Evolutionary conservation across 2,329 filamentous ascomycete genomes (phyloP).

Genomic region (Aspergillus pseudoglaucus): DNA sequence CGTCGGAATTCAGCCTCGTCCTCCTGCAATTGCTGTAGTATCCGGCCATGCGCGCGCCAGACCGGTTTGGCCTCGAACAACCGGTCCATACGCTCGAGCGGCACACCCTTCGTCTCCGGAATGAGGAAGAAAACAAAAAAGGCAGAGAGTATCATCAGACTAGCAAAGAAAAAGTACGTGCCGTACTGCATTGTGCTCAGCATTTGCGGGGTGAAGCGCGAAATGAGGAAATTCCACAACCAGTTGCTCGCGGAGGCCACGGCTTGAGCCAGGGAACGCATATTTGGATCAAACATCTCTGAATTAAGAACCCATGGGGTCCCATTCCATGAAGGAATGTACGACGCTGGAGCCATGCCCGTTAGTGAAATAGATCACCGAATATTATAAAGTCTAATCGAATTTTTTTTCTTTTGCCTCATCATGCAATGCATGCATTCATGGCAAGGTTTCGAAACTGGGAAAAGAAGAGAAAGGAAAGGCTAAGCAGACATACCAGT

Average conservation of each 20-base stretch:
- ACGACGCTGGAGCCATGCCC: slow-evolving; percentile 44
- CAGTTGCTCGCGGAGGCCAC: slow-evolving; percentile 46
- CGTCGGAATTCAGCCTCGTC: slow-evolving; percentile 32
- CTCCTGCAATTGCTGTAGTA: slow-evolving; percentile 27
- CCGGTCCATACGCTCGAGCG: slow-evolving; percentile 59
- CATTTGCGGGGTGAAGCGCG: slow-evolving; percentile 36
- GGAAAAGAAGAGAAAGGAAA: too few relatives aligned
- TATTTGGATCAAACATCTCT: slow-evolving; percentile 67
- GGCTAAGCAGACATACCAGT: slow-evolving; percentile 30
- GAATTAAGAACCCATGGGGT: slow-evolving; percentile 70
- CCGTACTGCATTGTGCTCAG: slow-evolving; percentile 47
- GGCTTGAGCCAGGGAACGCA: slow-evolving; percentile 63
- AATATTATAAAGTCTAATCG: too few relatives aligned
- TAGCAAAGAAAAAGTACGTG: slow-evolving; percentile 64
- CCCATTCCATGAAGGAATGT: slow-evolving; percentile 66
- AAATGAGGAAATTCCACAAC: slow-evolving; percentile 32
- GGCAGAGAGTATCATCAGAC: slow-evolving; percentile 53
- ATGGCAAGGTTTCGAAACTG: too few relatives aligned
- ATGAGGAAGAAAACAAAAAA: slow-evolving; percentile 58
- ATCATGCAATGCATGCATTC: too few relatives aligned
- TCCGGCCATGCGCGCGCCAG: slow-evolving; percentile 28
- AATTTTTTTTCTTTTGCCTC: too few relatives aligned
- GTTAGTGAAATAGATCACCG: too few relatives aligned
- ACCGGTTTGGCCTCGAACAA: slow-evolving; percentile 46
- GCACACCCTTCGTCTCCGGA: slow-evolving; percentile 61